Evolutionary conservation across 2,329 filamentous ascomycete genomes (phyloP).

Genomic region (Aspergillus fructus): DNA sequence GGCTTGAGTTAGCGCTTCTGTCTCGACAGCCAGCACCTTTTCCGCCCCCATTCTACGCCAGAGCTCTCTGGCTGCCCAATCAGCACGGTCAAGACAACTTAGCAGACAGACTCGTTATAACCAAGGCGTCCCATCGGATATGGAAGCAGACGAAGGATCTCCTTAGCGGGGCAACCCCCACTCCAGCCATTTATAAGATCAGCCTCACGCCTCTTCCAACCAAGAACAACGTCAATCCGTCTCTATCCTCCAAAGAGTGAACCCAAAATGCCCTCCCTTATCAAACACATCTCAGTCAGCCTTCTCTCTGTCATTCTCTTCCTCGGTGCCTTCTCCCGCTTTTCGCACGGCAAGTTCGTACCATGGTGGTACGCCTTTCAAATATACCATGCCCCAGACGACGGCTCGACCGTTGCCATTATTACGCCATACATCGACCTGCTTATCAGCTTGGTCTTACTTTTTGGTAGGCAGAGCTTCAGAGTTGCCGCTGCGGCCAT

Average conservation of each 20-base stretch:
- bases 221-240: too few species aligned
- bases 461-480: background rate
- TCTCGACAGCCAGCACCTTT: too few species aligned
- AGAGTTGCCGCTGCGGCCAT: background rate
- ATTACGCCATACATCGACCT: background rate
- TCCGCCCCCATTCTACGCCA: too few species aligned
- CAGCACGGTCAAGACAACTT: too few species aligned
- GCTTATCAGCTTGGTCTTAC: background rate
- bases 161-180: background rate
- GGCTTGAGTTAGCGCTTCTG: too few species aligned
- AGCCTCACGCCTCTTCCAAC: background rate
- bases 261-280: background rate
- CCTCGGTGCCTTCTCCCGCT: constrained; percentile 4
- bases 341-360: constrained; percentile 4
- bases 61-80: too few species aligned
- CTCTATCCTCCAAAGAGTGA: background rate
- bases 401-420: background rate
- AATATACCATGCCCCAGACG: constrained; percentile 3
- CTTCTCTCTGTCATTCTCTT: background rate
- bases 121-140: too few species aligned
- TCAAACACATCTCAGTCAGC: background rate
- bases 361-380: constrained; percentile 2
- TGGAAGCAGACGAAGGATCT: too few species aligned
- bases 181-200: background rate
- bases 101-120: too few species aligned